Conservation (phyloP, 768 basidiomycete species). For the Boletellus ananas region DNA sequence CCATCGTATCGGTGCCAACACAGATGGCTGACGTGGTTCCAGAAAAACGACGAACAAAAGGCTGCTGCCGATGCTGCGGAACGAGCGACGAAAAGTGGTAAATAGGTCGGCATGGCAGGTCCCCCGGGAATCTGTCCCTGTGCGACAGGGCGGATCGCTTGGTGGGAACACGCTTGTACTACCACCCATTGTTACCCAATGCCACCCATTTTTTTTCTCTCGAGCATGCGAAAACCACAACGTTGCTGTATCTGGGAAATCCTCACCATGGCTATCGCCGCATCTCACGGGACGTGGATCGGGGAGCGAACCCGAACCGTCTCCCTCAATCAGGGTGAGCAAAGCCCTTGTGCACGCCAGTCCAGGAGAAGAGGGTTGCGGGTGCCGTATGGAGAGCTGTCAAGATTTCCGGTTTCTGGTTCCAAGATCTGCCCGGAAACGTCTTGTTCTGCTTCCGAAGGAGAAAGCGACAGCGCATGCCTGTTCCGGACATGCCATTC, state of each 20-base stretch:
- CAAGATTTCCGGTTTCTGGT: slow-evolving; percentile 13
- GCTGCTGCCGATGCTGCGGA: slow-evolving; percentile 28
- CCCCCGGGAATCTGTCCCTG: slow-evolving; percentile 12
- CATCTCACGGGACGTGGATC: slow-evolving; percentile 23
- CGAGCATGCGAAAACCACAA: not conserved
- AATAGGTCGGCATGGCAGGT: slow-evolving; percentile 35
- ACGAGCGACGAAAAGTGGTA: slow-evolving; percentile 17
- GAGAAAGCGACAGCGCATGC: slow-evolving; percentile 12
- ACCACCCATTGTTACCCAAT: slow-evolving; percentile 14
- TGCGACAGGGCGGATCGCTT: slow-evolving; percentile 10
- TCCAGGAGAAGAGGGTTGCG: too few species aligned
- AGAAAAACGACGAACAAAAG: slow-evolving; percentile 58
- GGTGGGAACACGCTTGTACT: slow-evolving; percentile 12
- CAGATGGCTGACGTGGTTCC: slow-evolving; percentile 7
- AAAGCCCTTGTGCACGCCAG: too few species aligned
- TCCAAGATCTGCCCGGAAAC: slow-evolving; percentile 6
- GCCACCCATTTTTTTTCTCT: slow-evolving; percentile 7
- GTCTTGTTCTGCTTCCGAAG: slow-evolving; percentile 6
- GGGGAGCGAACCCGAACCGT: slow-evolving; percentile 2
- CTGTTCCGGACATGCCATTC: slow-evolving; percentile 23
- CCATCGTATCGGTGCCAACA: not conserved
- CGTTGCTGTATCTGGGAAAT: slow-evolving; percentile 9
- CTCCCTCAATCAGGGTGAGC: slow-evolving; percentile 13
- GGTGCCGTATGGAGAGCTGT: slow-evolving; percentile 5
- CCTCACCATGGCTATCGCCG: slow-evolving; percentile 19